phyloP scores from a whole-genome alignment of 257 asterid species.

The Penstemon newberryi region DNA sequence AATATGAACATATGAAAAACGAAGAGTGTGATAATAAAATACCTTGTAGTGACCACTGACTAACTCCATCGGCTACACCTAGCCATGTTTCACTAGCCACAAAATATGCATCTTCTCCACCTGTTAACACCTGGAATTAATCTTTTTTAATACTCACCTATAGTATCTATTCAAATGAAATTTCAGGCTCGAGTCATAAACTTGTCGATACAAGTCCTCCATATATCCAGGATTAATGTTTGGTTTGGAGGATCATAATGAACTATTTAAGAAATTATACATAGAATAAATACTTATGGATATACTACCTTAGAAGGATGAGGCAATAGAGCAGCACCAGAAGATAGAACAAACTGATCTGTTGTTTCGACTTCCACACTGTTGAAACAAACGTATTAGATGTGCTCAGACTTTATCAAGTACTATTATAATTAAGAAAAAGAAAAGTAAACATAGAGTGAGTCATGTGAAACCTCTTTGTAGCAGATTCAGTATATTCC shows the following conservation, averaged over 20 bases:
- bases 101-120: conserved; percentile 96
- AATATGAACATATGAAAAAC: background rate
- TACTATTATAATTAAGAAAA: background rate
- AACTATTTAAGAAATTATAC: background rate
- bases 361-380: conserved; percentile 47
- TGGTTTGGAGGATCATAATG: too few species aligned
- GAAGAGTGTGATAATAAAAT: conserved; percentile 18
- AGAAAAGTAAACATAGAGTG: background rate
- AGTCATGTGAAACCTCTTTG: conserved; percentile 37
- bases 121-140: conserved; percentile 92
- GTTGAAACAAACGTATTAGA: conserved; percentile 36
- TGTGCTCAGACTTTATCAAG: conserved; percentile 11
- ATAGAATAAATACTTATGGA: conserved; percentile 12
- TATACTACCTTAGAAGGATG: conserved; percentile 81
- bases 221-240: too few species aligned
- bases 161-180: conserved; percentile 7
- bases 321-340: conserved; percentile 74
- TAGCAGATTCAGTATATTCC: conserved; percentile 32
- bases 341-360: conserved; percentile 47
- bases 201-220: background rate
- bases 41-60: conserved; percentile 88
- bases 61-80: conserved; percentile 90
- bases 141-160: conserved; percentile 48
- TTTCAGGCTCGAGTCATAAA: conserved; percentile 8
- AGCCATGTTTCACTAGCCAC: conserved; percentile 67